Evolutionary conservation across 495 filamentous ascomycete genomes (phyloP), one percentile per base, ranked within the genome.

Genomic region (Hyphodiscus hymeniophilus): DNA sequence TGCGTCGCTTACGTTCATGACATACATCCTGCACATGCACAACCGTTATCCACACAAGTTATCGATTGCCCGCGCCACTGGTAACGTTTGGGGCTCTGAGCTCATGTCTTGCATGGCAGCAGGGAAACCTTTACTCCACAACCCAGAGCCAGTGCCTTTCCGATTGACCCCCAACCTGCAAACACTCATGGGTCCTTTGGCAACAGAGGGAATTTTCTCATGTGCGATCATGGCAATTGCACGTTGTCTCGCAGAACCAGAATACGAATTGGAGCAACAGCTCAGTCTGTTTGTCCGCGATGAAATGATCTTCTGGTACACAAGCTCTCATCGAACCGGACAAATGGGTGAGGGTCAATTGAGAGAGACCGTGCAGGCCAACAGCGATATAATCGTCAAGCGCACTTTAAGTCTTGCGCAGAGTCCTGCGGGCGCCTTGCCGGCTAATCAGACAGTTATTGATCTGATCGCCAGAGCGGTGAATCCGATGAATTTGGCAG

Each of bases 261-360:
- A 86, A 53, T 75, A 83, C 55, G 88, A 95, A 63, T 74, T 99
- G 11, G 94, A 95, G 54, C 87, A 92, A 64, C 87, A 92, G 51
- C 76, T 99, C 17, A 84, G 82, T 47, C 76, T 99, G 53, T 97
- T 95, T 60, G 90, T 99, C 45, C 76, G 91, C 18, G 94, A 99
- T 56, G 94, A 99, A 64, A 94, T 97, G 81, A 89, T 89, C 58
- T 95, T 90, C 67, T 97, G 92, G 92, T 87, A 86, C 56, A 95
- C 87, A 7, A 80, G 77, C 46, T 81, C 84, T 45, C 87, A 94
- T 60, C 80, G 87, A 21, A 52, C 60, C 1, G 55, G 61, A 3
- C 66, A 61, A n/a, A 71, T 87, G 41, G 74, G 73, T 18, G 84
- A 90, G 34, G 73, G 67, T 7, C 81, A 85, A 62, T 70, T 99